phyloP scores from a whole-genome alignment of 192 early-diverging fungal species.

The Funneliformis geosporum region DNA sequence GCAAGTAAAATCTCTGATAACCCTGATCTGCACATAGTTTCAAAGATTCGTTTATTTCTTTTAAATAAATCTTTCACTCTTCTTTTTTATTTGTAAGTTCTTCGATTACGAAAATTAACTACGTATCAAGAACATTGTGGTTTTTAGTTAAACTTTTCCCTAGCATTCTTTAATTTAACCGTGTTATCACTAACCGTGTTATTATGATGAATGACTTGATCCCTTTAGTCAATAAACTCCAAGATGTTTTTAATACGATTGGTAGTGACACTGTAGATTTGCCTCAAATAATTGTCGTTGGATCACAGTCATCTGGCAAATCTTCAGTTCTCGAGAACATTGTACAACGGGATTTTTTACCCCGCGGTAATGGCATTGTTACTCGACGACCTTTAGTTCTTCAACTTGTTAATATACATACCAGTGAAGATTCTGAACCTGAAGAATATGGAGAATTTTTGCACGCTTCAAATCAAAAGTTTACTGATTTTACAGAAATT shows the following conservation, averaged over 20 bases:
- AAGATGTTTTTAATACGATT: constrained; percentile 78
- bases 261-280: constrained; percentile 75
- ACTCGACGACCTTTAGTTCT: constrained; percentile 81
- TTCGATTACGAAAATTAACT: no score
- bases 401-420: constrained; percentile 69
- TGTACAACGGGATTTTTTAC: constrained; percentile 97
- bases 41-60: no score
- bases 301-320: constrained; percentile 91
- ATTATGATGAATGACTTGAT: constrained; percentile 74
- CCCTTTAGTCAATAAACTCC: constrained; percentile 78
- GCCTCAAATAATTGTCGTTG: constrained; percentile 85
- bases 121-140: no score
- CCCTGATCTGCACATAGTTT: no score
- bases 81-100: no score
- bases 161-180: no score
- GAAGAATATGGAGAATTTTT: constrained; percentile 63
- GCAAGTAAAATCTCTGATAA: no score
- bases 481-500: constrained; percentile 76
- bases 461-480: constrained; percentile 73
- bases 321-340: constrained; percentile 98
- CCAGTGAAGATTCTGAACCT: constrained; percentile 37
- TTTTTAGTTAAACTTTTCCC: no score
- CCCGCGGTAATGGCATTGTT: constrained; percentile 86
- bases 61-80: no score
- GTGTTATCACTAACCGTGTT: no score